phyloP scores from a whole-genome alignment of 768 basidiomycete genomes.

The Tylopilus vinaceipallidus region DNA sequence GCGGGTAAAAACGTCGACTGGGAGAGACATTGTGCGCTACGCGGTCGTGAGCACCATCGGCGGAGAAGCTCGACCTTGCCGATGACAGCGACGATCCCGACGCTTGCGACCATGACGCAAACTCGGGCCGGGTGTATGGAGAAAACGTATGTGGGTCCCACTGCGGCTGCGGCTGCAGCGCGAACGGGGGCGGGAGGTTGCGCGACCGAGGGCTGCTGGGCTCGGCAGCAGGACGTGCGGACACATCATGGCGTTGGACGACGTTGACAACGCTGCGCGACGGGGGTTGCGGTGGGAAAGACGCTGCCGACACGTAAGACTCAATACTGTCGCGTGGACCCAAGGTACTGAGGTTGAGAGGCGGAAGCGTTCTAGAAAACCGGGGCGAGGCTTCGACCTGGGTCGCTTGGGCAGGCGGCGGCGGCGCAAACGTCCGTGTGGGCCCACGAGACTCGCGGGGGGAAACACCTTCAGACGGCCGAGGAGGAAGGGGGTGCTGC shows the following conservation, averaged over 20 bases:
- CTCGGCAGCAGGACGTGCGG: slow-evolving; percentile 20
- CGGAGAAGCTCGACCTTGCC: slow-evolving; percentile 21
- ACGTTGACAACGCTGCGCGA: slow-evolving; percentile 15
- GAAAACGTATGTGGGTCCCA: slow-evolving; percentile 52
- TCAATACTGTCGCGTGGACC: slow-evolving; percentile 16
- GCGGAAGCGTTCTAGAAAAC: slow-evolving; percentile 30
- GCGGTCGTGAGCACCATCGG: slow-evolving; percentile 18
- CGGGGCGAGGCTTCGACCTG: slow-evolving; percentile 21
- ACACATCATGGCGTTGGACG: slow-evolving; percentile 18
- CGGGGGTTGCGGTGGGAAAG: slow-evolving; percentile 37
- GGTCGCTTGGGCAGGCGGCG: slow-evolving; percentile 3
- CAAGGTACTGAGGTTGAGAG: slow-evolving; percentile 20
- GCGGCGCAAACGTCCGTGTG: slow-evolving; percentile 13
- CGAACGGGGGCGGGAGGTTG: slow-evolving; percentile 53
- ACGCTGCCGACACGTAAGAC: slow-evolving; percentile 20
- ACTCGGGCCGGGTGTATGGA: slow-evolving; percentile 36
- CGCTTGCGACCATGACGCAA: slow-evolving; percentile 34
- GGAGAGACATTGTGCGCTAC: slow-evolving; percentile 8
- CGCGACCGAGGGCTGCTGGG: slow-evolving; percentile 7
- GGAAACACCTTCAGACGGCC: slow-evolving; percentile 10
- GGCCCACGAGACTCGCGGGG: slow-evolving; percentile 9
- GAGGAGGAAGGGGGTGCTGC: slow-evolving; percentile 2
- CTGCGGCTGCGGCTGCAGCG: slow-evolving; percentile 64
- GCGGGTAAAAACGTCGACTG: slow-evolving; percentile 10
- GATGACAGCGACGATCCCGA: slow-evolving; percentile 38